A percentile compares a stretch with the other conserved stretches of the same genome.
phyloP scores from a whole-genome alignment of 768 basidiomycete genomes.

The Tephrocybe sp. region DNA sequence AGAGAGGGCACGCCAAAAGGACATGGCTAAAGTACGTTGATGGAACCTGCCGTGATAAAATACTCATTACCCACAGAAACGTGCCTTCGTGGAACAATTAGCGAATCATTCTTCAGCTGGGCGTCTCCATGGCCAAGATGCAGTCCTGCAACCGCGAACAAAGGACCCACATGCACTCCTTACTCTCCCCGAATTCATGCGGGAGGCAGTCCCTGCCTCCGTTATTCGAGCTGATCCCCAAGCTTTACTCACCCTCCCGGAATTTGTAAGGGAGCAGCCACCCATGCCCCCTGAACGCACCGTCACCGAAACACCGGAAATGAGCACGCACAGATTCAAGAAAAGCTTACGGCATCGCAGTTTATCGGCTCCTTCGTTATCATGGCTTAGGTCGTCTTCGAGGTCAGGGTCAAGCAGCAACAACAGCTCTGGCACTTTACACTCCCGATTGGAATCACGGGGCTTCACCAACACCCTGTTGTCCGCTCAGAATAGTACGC shows the following conservation, averaged over 20 bases:
- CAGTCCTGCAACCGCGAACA: slow-evolving; percentile 44
- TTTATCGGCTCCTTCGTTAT: slow-evolving; percentile 58
- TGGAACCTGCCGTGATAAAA: background rate
- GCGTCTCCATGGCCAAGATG: slow-evolving; percentile 80
- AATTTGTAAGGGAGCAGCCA: slow-evolving; percentile 56
- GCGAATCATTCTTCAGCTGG: slow-evolving; percentile 71
- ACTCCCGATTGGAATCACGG: slow-evolving; percentile 20
- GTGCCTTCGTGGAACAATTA: slow-evolving; percentile 75
- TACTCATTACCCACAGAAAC: slow-evolving; percentile 44
- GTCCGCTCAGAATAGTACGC: slow-evolving; percentile 20
- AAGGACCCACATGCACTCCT: slow-evolving; percentile 56
- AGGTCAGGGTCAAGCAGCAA: slow-evolving; percentile 13
- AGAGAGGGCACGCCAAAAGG: slow-evolving; percentile 57
- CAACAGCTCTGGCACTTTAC: slow-evolving; percentile 8
- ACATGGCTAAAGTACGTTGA: slow-evolving; percentile 59
- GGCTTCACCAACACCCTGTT: slow-evolving; percentile 7
- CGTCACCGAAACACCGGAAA: slow-evolving; percentile 12
- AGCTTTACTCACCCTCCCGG: slow-evolving; percentile 56
- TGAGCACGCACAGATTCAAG: slow-evolving; percentile 21
- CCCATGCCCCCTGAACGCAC: slow-evolving; percentile 25
- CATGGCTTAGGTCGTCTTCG: slow-evolving; percentile 50
- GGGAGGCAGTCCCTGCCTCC: slow-evolving; percentile 46
- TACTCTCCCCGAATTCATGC: slow-evolving; percentile 63
- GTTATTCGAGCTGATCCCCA: slow-evolving; percentile 36
- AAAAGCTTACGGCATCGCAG: slow-evolving; percentile 49